These are phyloP conservation scores for Orbilia ellipsospora DNA, from an alignment of 2,329 filamentous ascomycete genomes.

Conservation along the genomic window DNA sequence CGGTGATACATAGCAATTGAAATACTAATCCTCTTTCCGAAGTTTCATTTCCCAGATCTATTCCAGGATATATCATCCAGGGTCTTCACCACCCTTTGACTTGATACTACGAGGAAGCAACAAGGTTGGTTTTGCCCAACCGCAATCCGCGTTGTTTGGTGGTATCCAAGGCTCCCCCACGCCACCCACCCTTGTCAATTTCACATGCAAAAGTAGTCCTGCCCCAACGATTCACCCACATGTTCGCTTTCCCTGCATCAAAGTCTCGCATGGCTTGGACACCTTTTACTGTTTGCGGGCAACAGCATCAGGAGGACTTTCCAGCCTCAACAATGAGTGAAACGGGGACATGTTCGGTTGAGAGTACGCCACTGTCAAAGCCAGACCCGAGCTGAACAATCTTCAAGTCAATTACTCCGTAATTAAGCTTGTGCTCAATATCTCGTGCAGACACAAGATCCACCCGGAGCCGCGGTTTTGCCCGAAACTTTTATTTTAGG, in stretches of 20 bases:
- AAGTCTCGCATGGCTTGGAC: background rate
- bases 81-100: too few relatives aligned
- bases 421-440: slow-evolving; percentile 32
- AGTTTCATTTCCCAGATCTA: too few relatives aligned
- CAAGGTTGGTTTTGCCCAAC: too few relatives aligned
- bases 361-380: background rate
- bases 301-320: background rate
- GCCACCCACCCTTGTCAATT: slow-evolving; percentile 2
- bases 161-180: background rate
- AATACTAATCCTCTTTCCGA: too few relatives aligned
- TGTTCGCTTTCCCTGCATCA: slow-evolving; percentile 26
- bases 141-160: background rate
- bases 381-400: slow-evolving; percentile 6
- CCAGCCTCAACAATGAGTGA: background rate
- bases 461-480: slow-evolving; percentile 39
- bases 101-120: too few relatives aligned
- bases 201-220: slow-evolving; percentile 17
- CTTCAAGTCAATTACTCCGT: background rate
- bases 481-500: slow-evolving; percentile 23
- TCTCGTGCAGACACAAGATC: slow-evolving; percentile 29
- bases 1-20: too few relatives aligned
- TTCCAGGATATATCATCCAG: too few relatives aligned
- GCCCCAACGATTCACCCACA: slow-evolving; percentile 23
- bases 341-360: background rate
- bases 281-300: slow-evolving; percentile 7